These are phyloP conservation scores for Dendrocalamus latiflorus DNA, from an alignment of 202 grass and related monocot genomes.

Conservation along the genomic window DNA sequence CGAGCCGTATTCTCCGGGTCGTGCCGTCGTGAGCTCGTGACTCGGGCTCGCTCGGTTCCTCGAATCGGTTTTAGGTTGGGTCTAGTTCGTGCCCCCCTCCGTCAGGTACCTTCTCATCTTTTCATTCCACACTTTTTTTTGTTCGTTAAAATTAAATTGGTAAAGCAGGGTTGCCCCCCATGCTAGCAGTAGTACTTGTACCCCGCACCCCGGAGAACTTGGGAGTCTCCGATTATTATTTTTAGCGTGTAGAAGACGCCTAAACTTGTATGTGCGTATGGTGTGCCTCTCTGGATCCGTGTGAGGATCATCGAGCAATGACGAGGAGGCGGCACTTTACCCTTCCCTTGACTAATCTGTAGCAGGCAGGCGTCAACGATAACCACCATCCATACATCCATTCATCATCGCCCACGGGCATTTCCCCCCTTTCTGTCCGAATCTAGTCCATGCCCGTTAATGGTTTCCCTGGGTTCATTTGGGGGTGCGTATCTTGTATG, in stretches of 20 bases:
- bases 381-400: background rate
- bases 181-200: too few species aligned
- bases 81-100: background rate
- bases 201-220: too few species aligned
- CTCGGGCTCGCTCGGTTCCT: background rate
- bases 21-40: background rate
- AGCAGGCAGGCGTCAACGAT: background rate
- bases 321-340: background rate
- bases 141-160: background rate
- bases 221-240: too few species aligned
- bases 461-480: background rate
- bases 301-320: background rate
- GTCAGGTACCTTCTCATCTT: background rate
- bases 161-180: background rate
- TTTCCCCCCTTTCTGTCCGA: background rate
- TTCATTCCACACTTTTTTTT: background rate
- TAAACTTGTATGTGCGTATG: too few species aligned
- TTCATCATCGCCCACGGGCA: background rate
- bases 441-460: slow-evolving; percentile 12
- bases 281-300: background rate
- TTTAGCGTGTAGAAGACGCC: too few species aligned
- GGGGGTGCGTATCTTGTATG: background rate
- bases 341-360: background rate
- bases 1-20: background rate
- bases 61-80: background rate